Evolutionary conservation across 2,329 filamentous ascomycete genomes (phyloP).

Genomic region (Fusarium siculi): DNA sequence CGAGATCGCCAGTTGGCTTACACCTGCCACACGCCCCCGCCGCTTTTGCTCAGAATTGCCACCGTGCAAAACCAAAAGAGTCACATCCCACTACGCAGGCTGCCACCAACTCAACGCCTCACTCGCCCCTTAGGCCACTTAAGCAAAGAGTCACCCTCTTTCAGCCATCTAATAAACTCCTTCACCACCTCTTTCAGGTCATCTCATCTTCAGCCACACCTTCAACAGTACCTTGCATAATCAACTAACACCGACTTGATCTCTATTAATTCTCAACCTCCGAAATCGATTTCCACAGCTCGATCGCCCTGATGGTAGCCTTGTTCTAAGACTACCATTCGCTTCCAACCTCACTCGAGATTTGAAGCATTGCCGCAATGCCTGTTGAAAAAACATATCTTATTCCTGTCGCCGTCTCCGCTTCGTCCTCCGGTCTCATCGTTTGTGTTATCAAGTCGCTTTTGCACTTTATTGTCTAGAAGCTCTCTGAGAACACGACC

Average conservation of each 20-base stretch:
- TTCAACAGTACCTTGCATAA: constrained; percentile 47
- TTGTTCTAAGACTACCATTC: constrained; percentile 47
- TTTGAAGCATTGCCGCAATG: constrained; percentile 62
- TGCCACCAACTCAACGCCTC: constrained; percentile 43
- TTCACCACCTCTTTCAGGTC: constrained; percentile 39
- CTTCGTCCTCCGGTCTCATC: constrained; percentile 69
- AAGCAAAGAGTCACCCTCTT: constrained; percentile 50
- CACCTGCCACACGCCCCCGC: constrained; percentile 45
- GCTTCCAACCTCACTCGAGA: constrained; percentile 40
- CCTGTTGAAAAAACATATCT: constrained; percentile 62
- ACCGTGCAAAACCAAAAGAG: constrained; percentile 51
- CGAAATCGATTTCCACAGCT: constrained; percentile 23
- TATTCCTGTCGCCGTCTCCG: constrained; percentile 72
- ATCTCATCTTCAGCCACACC: constrained; percentile 40
- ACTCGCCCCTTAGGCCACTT: constrained; percentile 49
- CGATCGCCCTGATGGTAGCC: constrained; percentile 49
- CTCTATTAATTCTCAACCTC: constrained; percentile 22
- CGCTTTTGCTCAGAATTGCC: constrained; percentile 49
- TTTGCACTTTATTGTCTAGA: constrained; percentile 57
- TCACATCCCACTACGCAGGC: constrained; percentile 49
- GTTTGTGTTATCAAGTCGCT: constrained; percentile 62
- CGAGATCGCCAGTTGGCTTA: constrained; percentile 53
- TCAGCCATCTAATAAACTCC: constrained; percentile 45
- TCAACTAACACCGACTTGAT: constrained; percentile 36
- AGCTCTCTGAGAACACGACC: constrained; percentile 53